Percentiles rank a stretch among this genome's conserved stretches.
Evolutionary conservation across 1,284 basidiomycete species (phyloP).

Genomic region (Austroboletus novae-zelandiae): DNA sequence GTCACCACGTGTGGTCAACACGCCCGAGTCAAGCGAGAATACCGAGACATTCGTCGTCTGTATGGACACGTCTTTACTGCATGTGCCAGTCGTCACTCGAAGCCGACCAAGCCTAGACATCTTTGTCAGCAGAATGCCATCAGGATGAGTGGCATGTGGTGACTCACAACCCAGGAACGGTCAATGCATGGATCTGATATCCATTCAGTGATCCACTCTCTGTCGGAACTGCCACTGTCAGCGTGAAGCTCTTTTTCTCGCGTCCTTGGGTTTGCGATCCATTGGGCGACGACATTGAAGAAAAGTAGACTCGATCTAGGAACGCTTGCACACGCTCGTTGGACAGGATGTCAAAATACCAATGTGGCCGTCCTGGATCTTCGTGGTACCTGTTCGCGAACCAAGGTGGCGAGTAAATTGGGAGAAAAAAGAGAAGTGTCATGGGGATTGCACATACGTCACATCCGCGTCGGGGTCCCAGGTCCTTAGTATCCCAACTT

Average conservation of each 20-base stretch:
- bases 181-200: constrained; percentile 55
- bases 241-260: constrained; percentile 46
- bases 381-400: constrained; percentile 53
- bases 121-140: not conserved
- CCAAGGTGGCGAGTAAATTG: not conserved
- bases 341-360: constrained; percentile 62
- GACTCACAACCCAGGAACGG: constrained; percentile 59
- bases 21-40: constrained; percentile 18
- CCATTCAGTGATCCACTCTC: constrained; percentile 68
- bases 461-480: constrained; percentile 54
- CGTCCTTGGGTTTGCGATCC: not conserved
- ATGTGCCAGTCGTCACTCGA: constrained; percentile 10
- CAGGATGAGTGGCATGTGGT: no score
- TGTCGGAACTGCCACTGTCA: constrained; percentile 63
- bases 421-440: not conserved
- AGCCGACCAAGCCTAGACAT: constrained; percentile 27
- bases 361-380: constrained; percentile 62
- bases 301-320: constrained; percentile 39
- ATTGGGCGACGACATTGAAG: not conserved
- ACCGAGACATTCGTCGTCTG: constrained; percentile 25
- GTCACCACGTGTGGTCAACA: not conserved
- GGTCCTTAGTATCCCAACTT: constrained; percentile 52
- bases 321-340: constrained; percentile 57
- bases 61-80: constrained; percentile 5
- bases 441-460: constrained; percentile 40